These are phyloP conservation scores for Komagataea norvegica DNA, from an alignment of 1,139 yeast species.

Conservation along the genomic window DNA sequence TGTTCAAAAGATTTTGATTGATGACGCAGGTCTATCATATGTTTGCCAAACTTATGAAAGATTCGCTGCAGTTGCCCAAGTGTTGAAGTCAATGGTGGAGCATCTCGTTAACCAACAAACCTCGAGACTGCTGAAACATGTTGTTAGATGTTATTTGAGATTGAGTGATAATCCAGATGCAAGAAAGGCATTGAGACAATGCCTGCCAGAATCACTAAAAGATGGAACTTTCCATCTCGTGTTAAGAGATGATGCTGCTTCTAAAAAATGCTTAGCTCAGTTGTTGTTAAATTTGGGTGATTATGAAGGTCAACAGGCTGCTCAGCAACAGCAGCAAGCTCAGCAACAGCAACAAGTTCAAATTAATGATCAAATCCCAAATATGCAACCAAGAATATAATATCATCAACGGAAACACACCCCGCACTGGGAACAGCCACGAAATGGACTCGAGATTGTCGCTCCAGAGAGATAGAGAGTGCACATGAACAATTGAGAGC, in stretches of 20 bases:
- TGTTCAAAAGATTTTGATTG: constrained; percentile 85
- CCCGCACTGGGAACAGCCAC: neutral
- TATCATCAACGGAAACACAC: too few relatives aligned
- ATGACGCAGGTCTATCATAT: constrained; percentile 85
- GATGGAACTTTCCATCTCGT: constrained; percentile 86
- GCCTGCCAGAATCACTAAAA: constrained; percentile 80
- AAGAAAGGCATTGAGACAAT: constrained; percentile 76
- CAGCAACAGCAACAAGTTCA: constrained; percentile 7
- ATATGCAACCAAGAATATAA: constrained; percentile 4
- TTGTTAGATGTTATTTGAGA: constrained; percentile 88
- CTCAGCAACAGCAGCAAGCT: constrained; percentile 13
- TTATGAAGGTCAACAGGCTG: constrained; percentile 20
- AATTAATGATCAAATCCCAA: neutral
- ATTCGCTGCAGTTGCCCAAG: constrained; percentile 90
- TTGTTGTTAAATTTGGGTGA: constrained; percentile 60
- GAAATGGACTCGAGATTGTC: too few relatives aligned
- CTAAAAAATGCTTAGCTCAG: constrained; percentile 84
- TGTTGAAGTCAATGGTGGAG: constrained; percentile 82
- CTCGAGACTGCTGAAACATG: constrained; percentile 84
- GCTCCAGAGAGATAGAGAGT: too few relatives aligned
- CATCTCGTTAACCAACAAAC: constrained; percentile 70
- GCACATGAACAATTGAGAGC: too few relatives aligned
- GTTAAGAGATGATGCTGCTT: constrained; percentile 81
- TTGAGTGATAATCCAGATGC: constrained; percentile 89
- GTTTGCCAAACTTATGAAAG: constrained; percentile 94